Conservation (phyloP, 768 basidiomycete species). For the Boletus huronensis region DNA sequence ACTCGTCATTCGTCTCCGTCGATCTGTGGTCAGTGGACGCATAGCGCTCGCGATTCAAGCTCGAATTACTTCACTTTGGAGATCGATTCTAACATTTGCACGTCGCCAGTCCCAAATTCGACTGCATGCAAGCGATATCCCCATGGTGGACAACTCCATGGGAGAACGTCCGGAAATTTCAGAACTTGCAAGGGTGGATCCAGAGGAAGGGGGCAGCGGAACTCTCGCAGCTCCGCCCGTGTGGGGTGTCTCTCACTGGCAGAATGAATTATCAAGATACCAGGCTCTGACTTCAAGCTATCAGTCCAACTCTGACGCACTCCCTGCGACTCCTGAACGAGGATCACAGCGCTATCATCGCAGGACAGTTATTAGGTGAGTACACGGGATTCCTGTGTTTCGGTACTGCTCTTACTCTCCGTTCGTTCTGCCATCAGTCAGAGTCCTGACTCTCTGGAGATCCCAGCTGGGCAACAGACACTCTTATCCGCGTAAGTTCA, state of each 20-base stretch:
- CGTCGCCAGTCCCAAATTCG: background rate
- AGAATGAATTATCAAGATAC: background rate
- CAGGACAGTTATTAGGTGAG: background rate
- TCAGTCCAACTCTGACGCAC: background rate
- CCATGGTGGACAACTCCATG: background rate
- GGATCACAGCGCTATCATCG: constrained; percentile 10
- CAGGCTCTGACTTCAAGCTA: background rate
- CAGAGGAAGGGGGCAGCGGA: background rate
- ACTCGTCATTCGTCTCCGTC: constrained; percentile 1
- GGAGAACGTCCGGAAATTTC: background rate
- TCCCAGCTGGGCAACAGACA: constrained; percentile 7
- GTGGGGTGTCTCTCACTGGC: background rate
- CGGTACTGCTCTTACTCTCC: background rate
- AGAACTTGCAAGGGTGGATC: background rate
- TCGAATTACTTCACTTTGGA: constrained; percentile 1
- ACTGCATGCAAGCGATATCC: background rate
- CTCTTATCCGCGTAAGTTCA: constrained; percentile 8
- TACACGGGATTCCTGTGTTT: background rate
- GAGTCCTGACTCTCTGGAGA: background rate
- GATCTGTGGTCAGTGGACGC: background rate
- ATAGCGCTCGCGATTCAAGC: background rate
- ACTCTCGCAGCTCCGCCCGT: constrained; percentile 10
- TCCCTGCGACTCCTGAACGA: constrained; percentile 7
- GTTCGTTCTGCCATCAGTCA: background rate
- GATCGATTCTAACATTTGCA: background rate